Percentiles rank a stretch among this genome's conserved stretches.
phyloP scores from a whole-genome alignment of 169 alveolate species.

The Toxoplasma gondii region DNA sequence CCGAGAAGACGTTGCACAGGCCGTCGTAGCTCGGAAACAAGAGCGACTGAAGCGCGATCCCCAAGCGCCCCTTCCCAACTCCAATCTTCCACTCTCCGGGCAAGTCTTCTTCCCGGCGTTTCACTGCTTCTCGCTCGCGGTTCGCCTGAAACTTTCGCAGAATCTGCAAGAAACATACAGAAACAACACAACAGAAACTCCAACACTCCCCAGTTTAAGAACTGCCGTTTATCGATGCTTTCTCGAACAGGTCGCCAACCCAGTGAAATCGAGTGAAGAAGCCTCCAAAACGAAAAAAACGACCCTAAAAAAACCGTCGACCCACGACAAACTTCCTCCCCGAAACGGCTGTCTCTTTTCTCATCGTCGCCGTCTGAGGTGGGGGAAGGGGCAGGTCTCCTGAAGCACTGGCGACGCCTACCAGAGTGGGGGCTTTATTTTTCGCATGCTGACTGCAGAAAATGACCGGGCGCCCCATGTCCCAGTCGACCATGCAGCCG shows the following conservation, averaged over 20 bases:
- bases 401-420: not conserved
- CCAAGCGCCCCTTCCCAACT: not conserved
- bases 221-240: not conserved
- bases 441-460: constrained; percentile 48
- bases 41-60: not conserved
- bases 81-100: constrained; percentile 37
- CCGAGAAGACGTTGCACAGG: not conserved
- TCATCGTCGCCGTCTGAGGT: no score
- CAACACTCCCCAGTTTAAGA: not conserved
- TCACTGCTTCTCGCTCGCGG: constrained; percentile 47
- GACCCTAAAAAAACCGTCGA: no score
- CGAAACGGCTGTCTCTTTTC: no score
- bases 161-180: constrained; percentile 21
- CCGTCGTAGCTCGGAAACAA: constrained; percentile 34
- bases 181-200: not conserved
- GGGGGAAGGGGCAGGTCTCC: no score
- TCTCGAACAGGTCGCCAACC: no score
- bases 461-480: constrained; percentile 32
- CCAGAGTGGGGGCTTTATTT: constrained; percentile 52
- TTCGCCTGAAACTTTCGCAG: constrained; percentile 47
- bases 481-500: constrained; percentile 46
- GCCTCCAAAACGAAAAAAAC: no score
- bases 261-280: no score
- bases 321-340: no score
- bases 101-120: constrained; percentile 33